Conservation (phyloP, 768 basidiomycete genomes). For the Lactarius hatsudake region DNA sequence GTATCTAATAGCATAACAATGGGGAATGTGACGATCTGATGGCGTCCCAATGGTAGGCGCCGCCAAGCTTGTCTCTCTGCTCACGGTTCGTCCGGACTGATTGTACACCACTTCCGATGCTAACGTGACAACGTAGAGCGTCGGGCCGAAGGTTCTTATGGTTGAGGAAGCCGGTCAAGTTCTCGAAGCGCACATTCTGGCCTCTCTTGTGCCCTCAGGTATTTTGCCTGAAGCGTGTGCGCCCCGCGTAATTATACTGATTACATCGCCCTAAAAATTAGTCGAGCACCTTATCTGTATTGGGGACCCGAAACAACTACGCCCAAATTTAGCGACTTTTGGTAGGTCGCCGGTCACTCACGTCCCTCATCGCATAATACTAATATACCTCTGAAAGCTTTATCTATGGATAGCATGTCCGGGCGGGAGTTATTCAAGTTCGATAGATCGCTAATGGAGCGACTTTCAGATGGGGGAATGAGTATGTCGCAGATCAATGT, state of each 20-base stretch:
- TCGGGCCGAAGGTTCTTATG: constrained; percentile 59
- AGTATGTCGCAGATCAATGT: constrained; percentile 69
- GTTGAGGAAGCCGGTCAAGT: constrained; percentile 85
- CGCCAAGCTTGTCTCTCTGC: constrained; percentile 57
- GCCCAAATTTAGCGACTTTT: constrained; percentile 66
- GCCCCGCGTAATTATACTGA: not conserved
- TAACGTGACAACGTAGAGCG: constrained; percentile 40
- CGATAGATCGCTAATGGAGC: constrained; percentile 70
- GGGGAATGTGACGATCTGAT: not conserved
- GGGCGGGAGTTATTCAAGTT: constrained; percentile 59
- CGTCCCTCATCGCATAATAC: not conserved
- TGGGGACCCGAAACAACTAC: constrained; percentile 76
- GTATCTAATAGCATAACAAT: not conserved
- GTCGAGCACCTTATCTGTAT: constrained; percentile 75
- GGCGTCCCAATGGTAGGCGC: constrained; percentile 45
- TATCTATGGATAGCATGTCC: constrained; percentile 65
- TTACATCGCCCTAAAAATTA: not conserved
- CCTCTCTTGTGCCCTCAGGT: constrained; percentile 51
- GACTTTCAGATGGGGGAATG: constrained; percentile 54
- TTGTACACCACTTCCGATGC: not conserved
- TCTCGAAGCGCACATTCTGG: constrained; percentile 72
- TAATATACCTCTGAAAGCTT: constrained; percentile 38
- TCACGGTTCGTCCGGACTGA: constrained; percentile 43
- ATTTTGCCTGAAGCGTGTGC: not conserved
- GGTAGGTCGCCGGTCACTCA: constrained; percentile 37